These are phyloP conservation scores for Viola odorata DNA, from an alignment of 345 rosid species.

Conservation along the genomic window DNA sequence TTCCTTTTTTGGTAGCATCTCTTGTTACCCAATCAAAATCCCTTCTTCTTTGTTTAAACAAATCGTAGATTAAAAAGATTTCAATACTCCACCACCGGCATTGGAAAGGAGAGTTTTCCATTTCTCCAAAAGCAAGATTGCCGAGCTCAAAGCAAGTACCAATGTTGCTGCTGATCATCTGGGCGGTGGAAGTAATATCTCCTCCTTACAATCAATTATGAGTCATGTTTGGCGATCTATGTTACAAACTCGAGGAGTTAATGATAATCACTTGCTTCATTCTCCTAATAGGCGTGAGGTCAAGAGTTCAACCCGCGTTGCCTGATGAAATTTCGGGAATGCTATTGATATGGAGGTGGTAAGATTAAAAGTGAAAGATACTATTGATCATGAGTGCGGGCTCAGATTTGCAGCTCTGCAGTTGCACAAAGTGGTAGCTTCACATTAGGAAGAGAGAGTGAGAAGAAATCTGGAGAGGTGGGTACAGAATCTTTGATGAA, in stretches of 20 bases:
- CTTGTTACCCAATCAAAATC: neutral
- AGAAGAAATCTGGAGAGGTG: neutral
- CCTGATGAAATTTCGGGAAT: constrained; percentile 33
- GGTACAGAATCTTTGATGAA: too few species aligned
- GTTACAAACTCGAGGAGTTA: constrained; percentile 1
- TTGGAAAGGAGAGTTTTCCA: neutral
- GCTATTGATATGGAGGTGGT: neutral
- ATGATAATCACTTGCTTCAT: neutral
- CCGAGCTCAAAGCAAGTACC: constrained; percentile 37
- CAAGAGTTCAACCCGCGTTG: constrained; percentile 22
- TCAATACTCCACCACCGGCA: neutral
- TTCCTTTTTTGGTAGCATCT: neutral
- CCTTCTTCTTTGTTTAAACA: neutral
- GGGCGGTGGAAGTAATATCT: constrained; percentile 18
- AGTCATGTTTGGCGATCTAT: constrained; percentile 35
- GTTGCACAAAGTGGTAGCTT: constrained; percentile 19
- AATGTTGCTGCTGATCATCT: constrained; percentile 14
- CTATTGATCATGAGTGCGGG: constrained; percentile 1
- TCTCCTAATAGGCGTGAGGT: constrained; percentile 14
- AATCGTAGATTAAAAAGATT: neutral
- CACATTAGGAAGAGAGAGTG: constrained; percentile 13
- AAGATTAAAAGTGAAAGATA: constrained; percentile 15
- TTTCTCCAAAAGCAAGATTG: constrained; percentile 16
- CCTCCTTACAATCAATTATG: constrained; percentile 39
- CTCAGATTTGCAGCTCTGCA: constrained; percentile 21